Conservation (phyloP, 2,329 filamentous ascomycete genomes). For the Alternaria alternata region DNA sequence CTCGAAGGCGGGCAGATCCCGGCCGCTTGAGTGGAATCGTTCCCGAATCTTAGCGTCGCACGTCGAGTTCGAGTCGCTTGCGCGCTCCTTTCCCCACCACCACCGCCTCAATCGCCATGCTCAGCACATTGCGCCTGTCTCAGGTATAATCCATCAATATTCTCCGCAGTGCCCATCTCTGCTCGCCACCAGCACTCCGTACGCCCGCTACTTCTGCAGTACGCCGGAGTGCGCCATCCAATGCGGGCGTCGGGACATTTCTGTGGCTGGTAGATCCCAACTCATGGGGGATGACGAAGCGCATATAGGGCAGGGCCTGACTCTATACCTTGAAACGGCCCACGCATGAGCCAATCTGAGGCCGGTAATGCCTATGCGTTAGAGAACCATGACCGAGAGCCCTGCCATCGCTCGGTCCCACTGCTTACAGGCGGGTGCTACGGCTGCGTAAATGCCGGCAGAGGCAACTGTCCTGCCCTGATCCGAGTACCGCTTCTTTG, state of each 20-base stretch:
- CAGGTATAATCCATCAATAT: conserved; percentile 25
- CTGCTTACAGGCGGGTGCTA: conserved; percentile 48
- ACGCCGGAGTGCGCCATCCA: conserved; percentile 42
- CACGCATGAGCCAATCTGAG: conserved; percentile 52
- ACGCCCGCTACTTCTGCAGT: conserved; percentile 36
- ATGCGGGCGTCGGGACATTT: conserved; percentile 38
- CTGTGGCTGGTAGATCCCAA: conserved; percentile 49
- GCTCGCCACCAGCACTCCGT: conserved; percentile 35
- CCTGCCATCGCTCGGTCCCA: conserved; percentile 36
- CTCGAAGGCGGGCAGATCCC: conserved; percentile 40
- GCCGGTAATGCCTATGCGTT: conserved; percentile 50
- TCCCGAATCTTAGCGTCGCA: conserved; percentile 21
- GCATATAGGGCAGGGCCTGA: conserved; percentile 48
- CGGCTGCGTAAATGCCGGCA: conserved; percentile 46
- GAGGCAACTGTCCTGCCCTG: conserved; percentile 43
- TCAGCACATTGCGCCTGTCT: conserved; percentile 17
- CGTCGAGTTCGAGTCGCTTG: conserved; percentile 10
- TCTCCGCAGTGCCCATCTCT: conserved; percentile 24
- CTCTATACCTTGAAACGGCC: conserved; percentile 52
- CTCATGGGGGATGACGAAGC: conserved; percentile 45
- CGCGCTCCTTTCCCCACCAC: conserved; percentile 19
- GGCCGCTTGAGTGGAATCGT: conserved; percentile 20
- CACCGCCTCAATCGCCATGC: conserved; percentile 6
- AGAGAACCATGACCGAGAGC: conserved; percentile 38
- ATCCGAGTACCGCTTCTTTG: conserved; percentile 39